phyloP scores from a whole-genome alignment of 768 basidiomycete genomes.

The Trametes elegans region DNA sequence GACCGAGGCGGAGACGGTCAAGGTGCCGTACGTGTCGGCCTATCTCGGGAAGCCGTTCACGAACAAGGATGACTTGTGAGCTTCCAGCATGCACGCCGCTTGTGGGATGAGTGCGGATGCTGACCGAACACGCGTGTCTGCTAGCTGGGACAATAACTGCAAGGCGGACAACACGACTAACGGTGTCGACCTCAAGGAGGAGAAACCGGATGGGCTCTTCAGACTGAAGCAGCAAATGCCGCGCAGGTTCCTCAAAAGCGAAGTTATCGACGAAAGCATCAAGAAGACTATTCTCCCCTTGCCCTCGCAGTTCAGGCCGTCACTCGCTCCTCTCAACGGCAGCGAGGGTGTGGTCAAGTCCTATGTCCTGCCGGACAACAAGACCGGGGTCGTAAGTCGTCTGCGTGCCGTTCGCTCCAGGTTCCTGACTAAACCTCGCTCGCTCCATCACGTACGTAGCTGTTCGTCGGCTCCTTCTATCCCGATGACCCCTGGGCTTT shows the following conservation, averaged over 20 bases:
- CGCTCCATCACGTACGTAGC: no score
- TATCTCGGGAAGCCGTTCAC: slow-evolving; percentile 49
- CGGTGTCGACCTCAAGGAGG: slow-evolving; percentile 47
- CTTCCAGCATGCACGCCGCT: not conserved
- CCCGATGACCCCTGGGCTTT: slow-evolving; percentile 46
- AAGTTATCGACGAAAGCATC: slow-evolving; percentile 40
- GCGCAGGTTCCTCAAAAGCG: slow-evolving; percentile 32
- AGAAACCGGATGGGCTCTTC: slow-evolving; percentile 7
- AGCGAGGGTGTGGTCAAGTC: slow-evolving; percentile 54
- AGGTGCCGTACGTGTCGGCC: slow-evolving; percentile 50
- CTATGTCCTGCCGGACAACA: slow-evolving; percentile 51
- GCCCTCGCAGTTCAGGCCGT: slow-evolving; percentile 48
- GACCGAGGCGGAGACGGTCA: slow-evolving; percentile 46
- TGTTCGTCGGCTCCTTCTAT: slow-evolving; percentile 61
- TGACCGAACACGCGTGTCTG: not conserved
- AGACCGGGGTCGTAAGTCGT: slow-evolving; percentile 60
- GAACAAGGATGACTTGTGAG: slow-evolving; percentile 51
- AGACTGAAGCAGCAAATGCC: not conserved
- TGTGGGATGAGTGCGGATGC: not conserved
- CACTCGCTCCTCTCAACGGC: slow-evolving; percentile 42
- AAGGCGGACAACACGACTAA: slow-evolving; percentile 48
- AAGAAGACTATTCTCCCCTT: slow-evolving; percentile 41
- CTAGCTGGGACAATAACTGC: slow-evolving; percentile 64
- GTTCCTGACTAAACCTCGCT: not conserved
- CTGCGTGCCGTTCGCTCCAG: not conserved